Base-by-base conservation (phyloP, 2,329 filamentous ascomycete genomes). In the Fusarium sp. region DNA sequence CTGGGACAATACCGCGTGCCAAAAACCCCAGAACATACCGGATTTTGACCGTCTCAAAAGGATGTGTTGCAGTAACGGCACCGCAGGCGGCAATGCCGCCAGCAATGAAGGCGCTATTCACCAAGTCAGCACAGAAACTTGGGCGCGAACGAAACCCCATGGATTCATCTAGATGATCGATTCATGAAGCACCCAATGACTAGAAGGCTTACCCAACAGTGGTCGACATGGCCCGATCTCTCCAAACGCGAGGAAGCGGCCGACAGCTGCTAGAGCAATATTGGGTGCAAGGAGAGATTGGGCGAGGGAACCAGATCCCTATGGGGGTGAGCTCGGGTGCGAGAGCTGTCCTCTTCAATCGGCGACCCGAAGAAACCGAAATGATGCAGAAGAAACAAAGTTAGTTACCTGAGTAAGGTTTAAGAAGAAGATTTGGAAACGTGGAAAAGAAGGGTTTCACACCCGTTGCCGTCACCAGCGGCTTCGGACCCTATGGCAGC, bases 1-100 rank as follows among this genome's bases (percentile, higher is more conserved):
- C 18, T 39, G 24, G 20, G 47, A 26, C 31, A 24, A 58, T 59
- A 28, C 35, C 17, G 55, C n/a, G 35, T 39, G 45, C 24, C n/a
- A 28, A 28, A 45, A 42, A 24, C 36, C 47, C 49, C 38, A 31
- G 48, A 81, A 76, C 87, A 81, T 87, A 95, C 93, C 95, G 93
- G 81, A 98, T 98, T 90, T 99, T 99, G 82, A 99, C 95, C 18
- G 96, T 98, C 85, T 99, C 96, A 85, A 98, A 98, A 65, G 95
- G 95, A 84, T 99, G 96, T 57, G 96, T 98, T 75, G 97, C 95
- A 45, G 96, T 98, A 66, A 99, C 96, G 75, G 96, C 96, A 81
- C 96, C 96, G 85, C 96, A 98, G 75, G 96, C 96, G 81, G 96
- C 96, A 81, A 99, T 93, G 81, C 96, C 96, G 82, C 96, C 96